Evolutionary conservation across 1,284 basidiomycete species (phyloP).

Genomic region (Moniliophthora roreri): DNA sequence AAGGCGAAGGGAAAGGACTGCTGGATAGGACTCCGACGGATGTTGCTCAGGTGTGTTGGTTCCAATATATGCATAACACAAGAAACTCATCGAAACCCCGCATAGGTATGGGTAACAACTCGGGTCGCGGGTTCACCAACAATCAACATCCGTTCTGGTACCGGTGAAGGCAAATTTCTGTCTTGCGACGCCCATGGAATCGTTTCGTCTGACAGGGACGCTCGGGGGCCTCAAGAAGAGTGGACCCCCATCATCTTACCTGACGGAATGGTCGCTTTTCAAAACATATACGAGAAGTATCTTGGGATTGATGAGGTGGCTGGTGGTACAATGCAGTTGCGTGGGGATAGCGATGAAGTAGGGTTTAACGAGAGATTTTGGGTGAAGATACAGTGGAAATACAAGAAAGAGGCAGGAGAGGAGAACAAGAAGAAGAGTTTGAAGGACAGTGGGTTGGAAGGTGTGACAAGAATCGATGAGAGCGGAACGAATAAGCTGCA

Average conservation of each 20-base stretch:
- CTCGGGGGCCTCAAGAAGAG: constrained; percentile 84
- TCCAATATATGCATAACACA: too few relatives aligned
- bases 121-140: constrained; percentile 79
- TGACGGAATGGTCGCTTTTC: constrained; percentile 80
- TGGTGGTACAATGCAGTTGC: constrained; percentile 72
- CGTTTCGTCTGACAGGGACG: constrained; percentile 79
- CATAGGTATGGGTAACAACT: constrained; percentile 67
- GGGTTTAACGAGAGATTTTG: constrained; percentile 82
- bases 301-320: constrained; percentile 81
- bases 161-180: constrained; percentile 85
- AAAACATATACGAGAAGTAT: constrained; percentile 85
- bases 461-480: constrained; percentile 65
- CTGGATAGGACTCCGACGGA: constrained; percentile 73
- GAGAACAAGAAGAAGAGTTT: constrained; percentile 69
- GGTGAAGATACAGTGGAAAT: constrained; percentile 90
- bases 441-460: constrained; percentile 53
- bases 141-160: constrained; percentile 79
- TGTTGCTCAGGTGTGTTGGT: constrained; percentile 70
- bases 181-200: constrained; percentile 83
- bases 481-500: constrained; percentile 65
- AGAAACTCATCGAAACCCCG: background rate
- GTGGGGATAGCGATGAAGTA: constrained; percentile 81
- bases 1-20: constrained; percentile 36
- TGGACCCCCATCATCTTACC: constrained; percentile 79
- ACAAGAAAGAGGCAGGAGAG: constrained; percentile 83